Evolutionary conservation across 768 basidiomycete genomes (phyloP).

Genomic region (Serendipita indica): DNA sequence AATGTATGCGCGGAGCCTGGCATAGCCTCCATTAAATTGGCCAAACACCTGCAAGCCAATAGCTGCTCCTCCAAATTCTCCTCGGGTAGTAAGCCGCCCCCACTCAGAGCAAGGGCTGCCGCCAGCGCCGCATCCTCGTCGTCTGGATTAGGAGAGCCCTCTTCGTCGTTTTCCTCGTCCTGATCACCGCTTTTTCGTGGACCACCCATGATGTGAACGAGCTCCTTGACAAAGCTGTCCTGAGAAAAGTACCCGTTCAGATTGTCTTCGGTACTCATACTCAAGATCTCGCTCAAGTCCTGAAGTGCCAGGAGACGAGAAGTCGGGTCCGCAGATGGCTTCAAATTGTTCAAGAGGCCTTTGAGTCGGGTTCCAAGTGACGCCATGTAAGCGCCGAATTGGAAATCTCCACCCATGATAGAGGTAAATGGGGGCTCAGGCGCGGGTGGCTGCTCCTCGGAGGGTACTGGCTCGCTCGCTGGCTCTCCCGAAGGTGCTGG

Average conservation of each 20-base stretch:
- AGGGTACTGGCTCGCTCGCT: no score
- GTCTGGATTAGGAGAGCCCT: slow-evolving; percentile 16
- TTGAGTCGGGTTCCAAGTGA: slow-evolving; percentile 78
- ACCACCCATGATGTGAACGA: slow-evolving; percentile 73
- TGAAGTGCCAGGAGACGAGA: slow-evolving; percentile 81
- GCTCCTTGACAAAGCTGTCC: slow-evolving; percentile 79
- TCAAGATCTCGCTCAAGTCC: slow-evolving; percentile 86
- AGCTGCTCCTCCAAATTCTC: slow-evolving; percentile 68
- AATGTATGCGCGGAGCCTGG: slow-evolving; percentile 96
- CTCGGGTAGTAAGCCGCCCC: slow-evolving; percentile 36
- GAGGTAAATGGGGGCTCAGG: slow-evolving; percentile 3
- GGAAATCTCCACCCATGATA: slow-evolving; percentile 30
- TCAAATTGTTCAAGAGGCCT: slow-evolving; percentile 80
- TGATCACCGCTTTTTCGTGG: slow-evolving; percentile 40
- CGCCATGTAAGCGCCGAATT: slow-evolving; percentile 86
- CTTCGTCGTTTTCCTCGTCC: slow-evolving; percentile 43
- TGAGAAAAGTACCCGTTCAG: slow-evolving; percentile 91
- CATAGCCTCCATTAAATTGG: slow-evolving; percentile 97
- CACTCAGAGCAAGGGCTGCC: slow-evolving; percentile 72
- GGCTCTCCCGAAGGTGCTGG: slow-evolving; percentile 48
- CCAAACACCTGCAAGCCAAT: slow-evolving; percentile 88
- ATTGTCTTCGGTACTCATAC: slow-evolving; percentile 95
- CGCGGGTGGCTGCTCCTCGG: no score
- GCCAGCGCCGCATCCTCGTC: slow-evolving; percentile 83
- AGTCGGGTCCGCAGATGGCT: slow-evolving; percentile 65